phyloP scores from a whole-genome alignment of 2,329 filamentous ascomycete species.

The Penicillium sp. region DNA sequence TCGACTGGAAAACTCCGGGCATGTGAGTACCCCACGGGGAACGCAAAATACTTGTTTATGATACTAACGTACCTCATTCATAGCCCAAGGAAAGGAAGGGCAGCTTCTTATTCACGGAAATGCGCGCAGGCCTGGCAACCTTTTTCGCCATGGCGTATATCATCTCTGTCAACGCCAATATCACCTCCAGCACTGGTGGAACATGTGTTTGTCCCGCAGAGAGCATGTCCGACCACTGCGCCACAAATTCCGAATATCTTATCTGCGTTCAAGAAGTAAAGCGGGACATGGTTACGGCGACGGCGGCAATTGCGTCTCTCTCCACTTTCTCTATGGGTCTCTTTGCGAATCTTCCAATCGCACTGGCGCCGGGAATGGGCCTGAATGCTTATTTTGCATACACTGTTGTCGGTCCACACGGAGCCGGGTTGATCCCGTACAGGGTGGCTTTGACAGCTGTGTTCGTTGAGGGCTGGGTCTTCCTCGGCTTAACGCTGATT shows the following conservation, averaged over 20 bases:
- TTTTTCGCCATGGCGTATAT: conserved; percentile 84
- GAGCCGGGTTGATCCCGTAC: conserved; percentile 72
- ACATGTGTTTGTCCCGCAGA: conserved; percentile 70
- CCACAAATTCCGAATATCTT: conserved; percentile 47
- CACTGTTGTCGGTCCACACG: conserved; percentile 75
- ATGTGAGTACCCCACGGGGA: conserved; percentile 60
- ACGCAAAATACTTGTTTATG: neutral
- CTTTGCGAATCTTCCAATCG: conserved; percentile 77
- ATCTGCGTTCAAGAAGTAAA: conserved; percentile 59
- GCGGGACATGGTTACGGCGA: conserved; percentile 80
- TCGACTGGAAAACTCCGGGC: conserved; percentile 76
- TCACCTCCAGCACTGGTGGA: conserved; percentile 71
- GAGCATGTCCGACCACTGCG: conserved; percentile 47
- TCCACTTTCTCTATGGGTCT: conserved; percentile 82
- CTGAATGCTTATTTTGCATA: conserved; percentile 87
- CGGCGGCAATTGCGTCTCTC: conserved; percentile 77
- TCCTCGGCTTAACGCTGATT: conserved; percentile 67
- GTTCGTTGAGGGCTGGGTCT: conserved; percentile 85
- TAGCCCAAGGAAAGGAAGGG: conserved; percentile 71
- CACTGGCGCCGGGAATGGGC: conserved; percentile 74
- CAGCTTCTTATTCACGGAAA: conserved; percentile 77
- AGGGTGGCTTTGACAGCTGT: conserved; percentile 78
- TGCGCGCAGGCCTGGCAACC: conserved; percentile 78
- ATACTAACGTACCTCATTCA: conserved; percentile 10
- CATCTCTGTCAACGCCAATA: conserved; percentile 66